Evolutionary conservation across 805 yeast genomes (phyloP).

Genomic region (Maudiozyma barnettii): DNA sequence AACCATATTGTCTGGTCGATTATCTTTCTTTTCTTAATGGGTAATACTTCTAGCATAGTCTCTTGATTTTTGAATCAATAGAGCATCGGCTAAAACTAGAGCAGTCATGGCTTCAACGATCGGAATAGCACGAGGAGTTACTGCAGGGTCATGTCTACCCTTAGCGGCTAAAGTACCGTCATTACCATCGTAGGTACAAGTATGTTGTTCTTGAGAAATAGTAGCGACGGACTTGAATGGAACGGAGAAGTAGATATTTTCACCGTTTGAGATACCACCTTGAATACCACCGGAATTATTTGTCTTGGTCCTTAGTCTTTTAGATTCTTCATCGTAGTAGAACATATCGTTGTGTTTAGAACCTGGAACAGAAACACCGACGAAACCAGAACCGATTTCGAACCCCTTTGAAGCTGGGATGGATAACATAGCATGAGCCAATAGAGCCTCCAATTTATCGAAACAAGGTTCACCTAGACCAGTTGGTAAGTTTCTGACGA

Average conservation of each 20-base stretch:
- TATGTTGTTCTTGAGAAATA: constrained; percentile 83
- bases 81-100: constrained; percentile 79
- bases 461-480: constrained; percentile 98
- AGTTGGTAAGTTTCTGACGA: constrained; percentile 81
- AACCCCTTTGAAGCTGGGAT: constrained; percentile 97
- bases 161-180: constrained; percentile 86
- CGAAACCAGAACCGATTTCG: constrained; percentile 94
- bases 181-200: constrained; percentile 82
- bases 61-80: constrained; percentile 79
- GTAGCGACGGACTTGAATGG: constrained; percentile 99
- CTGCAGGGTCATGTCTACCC: constrained; percentile 98
- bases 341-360: constrained; percentile 91
- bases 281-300: constrained; percentile 96
- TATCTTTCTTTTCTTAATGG: constrained; percentile 8
- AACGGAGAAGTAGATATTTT: constrained; percentile 83
- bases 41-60: constrained; percentile 40
- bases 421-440: constrained; percentile 97
- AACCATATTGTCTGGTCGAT: not conserved
- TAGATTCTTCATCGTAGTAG: constrained; percentile 45
- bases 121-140: constrained; percentile 96
- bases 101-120: constrained; percentile 98
- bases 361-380: constrained; percentile 83
- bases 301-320: constrained; percentile 72
- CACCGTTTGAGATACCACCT: constrained; percentile 97
- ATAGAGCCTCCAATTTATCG: constrained; percentile 87